Evolutionary conservation across 1,284 basidiomycete genomes (phyloP).

Genomic region (Cutaneotrichosporon arboriforme): DNA sequence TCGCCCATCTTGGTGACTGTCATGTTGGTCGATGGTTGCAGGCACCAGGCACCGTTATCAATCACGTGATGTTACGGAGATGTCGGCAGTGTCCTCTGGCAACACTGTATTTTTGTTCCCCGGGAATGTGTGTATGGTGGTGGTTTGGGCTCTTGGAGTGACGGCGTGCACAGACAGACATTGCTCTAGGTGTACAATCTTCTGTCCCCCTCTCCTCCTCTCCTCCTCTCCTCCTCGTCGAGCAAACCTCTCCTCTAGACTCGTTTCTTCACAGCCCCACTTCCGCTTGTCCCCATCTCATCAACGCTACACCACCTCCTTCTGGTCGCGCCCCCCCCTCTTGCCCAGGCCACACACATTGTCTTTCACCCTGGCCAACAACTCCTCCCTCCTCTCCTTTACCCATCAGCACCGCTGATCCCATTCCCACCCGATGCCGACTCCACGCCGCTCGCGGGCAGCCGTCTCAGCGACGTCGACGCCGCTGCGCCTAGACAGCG

Average conservation of each 20-base stretch:
- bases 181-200: too few relatives aligned
- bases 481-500: neutral
- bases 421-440: slow-evolving; percentile 4
- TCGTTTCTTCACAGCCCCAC: too few relatives aligned
- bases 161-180: too few relatives aligned
- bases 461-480: slow-evolving; percentile 1
- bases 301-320: neutral
- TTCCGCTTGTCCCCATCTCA: too few relatives aligned
- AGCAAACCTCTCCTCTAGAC: too few relatives aligned
- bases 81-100: neutral
- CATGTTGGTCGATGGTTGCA: neutral
- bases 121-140: neutral
- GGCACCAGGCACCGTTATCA: neutral
- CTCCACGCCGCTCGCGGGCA: slow-evolving; percentile 5
- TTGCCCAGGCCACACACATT: too few relatives aligned
- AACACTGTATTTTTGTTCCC: neutral
- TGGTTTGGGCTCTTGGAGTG: too few relatives aligned
- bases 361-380: neutral
- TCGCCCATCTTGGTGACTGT: too few relatives aligned
- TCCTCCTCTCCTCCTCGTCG: too few relatives aligned
- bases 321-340: too few relatives aligned
- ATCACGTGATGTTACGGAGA: neutral
- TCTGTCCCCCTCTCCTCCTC: too few relatives aligned
- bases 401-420: neutral
- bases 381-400: too few relatives aligned